phyloP scores from a whole-genome alignment of 1,284 basidiomycete species.

The Ceratorhiza oryzae-sativae region DNA sequence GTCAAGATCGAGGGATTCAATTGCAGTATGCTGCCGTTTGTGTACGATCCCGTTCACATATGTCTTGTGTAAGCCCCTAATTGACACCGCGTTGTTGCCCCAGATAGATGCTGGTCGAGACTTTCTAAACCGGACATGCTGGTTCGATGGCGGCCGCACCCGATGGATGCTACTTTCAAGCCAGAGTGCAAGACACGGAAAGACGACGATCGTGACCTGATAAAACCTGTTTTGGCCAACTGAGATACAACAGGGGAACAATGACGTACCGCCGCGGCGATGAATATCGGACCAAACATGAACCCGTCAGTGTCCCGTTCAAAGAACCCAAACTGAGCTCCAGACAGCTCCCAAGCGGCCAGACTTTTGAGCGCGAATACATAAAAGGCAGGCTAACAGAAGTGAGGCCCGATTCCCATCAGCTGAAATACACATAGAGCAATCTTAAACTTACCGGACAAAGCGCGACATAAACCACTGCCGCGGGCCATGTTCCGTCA shows the following conservation, averaged over 20 bases:
- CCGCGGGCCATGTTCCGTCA: constrained; percentile 31
- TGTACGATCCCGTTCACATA: constrained; percentile 12
- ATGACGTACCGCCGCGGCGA: constrained; percentile 29
- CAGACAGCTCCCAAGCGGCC: constrained; percentile 31
- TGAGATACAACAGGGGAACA: background rate
- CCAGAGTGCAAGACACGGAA: constrained; percentile 27
- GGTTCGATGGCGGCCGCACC: background rate
- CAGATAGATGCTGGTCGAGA: constrained; percentile 11
- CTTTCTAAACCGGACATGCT: constrained; percentile 17
- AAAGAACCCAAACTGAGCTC: background rate
- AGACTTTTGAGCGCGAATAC: constrained; percentile 30
- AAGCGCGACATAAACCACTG: constrained; percentile 27
- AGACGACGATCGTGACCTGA: constrained; percentile 21
- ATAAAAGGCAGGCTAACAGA: constrained; percentile 21
- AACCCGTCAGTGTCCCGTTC: constrained; percentile 21
- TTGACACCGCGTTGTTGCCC: constrained; percentile 21
- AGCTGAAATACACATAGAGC: background rate
- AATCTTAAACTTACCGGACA: constrained; percentile 19
- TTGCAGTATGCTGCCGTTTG: constrained; percentile 65
- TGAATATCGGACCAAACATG: constrained; percentile 26
- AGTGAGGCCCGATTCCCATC: background rate
- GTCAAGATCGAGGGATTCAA: constrained; percentile 67
- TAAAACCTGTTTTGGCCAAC: background rate
- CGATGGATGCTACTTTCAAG: constrained; percentile 12
- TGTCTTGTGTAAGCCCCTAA: constrained; percentile 26